phyloP scores from a whole-genome alignment of 2,329 filamentous ascomycete species.

The Ophiosphaerella herpotricha region DNA sequence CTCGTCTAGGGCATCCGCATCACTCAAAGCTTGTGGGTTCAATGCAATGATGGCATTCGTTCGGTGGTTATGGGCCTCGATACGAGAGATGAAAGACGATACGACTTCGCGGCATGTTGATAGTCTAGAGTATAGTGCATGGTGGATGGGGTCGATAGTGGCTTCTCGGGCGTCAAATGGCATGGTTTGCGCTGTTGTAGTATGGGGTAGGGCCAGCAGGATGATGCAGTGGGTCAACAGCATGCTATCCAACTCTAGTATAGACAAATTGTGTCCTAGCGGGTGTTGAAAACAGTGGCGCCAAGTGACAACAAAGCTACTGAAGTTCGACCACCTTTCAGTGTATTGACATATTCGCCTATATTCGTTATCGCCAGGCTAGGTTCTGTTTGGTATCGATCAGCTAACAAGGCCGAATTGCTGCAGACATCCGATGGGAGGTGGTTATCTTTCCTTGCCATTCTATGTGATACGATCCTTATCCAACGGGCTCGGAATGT shows the following conservation, averaged over 20 bases:
- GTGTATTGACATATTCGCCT: background rate
- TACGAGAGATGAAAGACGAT: conserved; percentile 60
- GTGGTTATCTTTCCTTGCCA: conserved; percentile 21
- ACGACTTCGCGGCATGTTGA: conserved; percentile 61
- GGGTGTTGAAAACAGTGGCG: background rate
- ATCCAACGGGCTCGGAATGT: conserved; percentile 29
- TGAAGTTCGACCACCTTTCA: background rate
- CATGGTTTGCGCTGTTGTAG: conserved; percentile 28
- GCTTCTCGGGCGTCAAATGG: conserved; percentile 61
- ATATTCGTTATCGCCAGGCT: background rate
- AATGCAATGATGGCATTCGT: conserved; percentile 63
- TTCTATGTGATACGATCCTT: conserved; percentile 1
- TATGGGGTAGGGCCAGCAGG: conserved; percentile 9
- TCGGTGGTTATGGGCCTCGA: conserved; percentile 60
- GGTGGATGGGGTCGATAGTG: conserved; percentile 62
- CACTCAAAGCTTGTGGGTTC: conserved; percentile 54
- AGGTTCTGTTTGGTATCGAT: background rate
- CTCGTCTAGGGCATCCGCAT: conserved; percentile 58
- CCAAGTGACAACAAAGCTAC: background rate
- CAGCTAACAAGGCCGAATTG: background rate
- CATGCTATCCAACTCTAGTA: conserved; percentile 9
- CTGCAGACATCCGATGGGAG: background rate
- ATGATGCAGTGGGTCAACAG: background rate
- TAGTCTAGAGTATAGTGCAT: conserved; percentile 57
- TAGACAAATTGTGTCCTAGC: too few relatives aligned